Conservation (phyloP, 2,329 filamentous ascomycete species). For the Xylaria sp. region DNA sequence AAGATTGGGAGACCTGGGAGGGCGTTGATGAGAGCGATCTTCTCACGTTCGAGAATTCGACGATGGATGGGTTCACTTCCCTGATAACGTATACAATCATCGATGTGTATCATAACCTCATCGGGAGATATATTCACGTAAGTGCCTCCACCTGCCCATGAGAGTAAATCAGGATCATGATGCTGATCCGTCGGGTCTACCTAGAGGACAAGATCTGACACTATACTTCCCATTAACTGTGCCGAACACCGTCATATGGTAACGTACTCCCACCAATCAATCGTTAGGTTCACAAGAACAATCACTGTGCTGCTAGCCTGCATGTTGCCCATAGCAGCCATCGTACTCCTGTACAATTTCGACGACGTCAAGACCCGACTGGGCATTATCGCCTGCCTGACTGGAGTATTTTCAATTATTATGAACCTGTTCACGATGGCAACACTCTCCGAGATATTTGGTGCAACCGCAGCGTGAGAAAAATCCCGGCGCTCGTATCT, state of each 20-base stretch:
- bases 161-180: too few relatives aligned
- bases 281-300: conserved; percentile 11
- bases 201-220: too few relatives aligned
- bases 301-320: conserved; percentile 17
- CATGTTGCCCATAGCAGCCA: conserved; percentile 12
- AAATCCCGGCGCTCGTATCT: too few relatives aligned
- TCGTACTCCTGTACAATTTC: conserved; percentile 14
- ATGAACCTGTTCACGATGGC: conserved; percentile 21
- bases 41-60: conserved; percentile 19
- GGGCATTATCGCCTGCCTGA: conserved; percentile 12
- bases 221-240: conserved; percentile 10
- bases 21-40: conserved; percentile 1
- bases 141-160: neutral
- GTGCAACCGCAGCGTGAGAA: conserved; percentile 16
- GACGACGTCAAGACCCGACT: conserved; percentile 6
- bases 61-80: conserved; percentile 17
- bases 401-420: conserved; percentile 15
- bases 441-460: conserved; percentile 18
- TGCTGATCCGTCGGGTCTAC: too few relatives aligned
- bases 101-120: conserved; percentile 13
- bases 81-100: conserved; percentile 14
- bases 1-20: conserved; percentile 13
- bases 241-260: conserved; percentile 13
- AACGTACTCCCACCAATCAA: conserved; percentile 13
- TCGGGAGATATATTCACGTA: conserved; percentile 15